Evolutionary conservation across 2,329 filamentous ascomycete species (phyloP).

Genomic region (Stemphylium beticola): DNA sequence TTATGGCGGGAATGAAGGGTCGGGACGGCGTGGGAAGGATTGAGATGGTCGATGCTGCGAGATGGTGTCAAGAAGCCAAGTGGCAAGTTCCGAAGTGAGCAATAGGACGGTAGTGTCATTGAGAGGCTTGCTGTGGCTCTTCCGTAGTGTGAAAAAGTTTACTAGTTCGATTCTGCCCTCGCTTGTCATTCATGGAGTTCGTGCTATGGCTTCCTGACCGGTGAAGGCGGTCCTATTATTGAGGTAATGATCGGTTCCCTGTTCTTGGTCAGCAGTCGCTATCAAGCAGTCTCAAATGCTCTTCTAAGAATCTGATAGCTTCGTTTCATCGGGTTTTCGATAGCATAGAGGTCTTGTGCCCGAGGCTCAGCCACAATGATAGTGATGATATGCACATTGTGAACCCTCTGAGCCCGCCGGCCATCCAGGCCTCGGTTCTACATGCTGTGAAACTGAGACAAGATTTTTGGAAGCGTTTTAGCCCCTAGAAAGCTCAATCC

Average conservation of each 20-base stretch:
- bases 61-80: conserved; percentile 10
- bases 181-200: not conserved
- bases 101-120: not conserved
- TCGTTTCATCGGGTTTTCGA: not conserved
- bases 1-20: conserved; percentile 4
- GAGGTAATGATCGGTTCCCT: not conserved
- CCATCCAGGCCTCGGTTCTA: conserved; percentile 6
- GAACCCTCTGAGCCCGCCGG: not conserved
- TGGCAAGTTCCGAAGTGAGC: conserved; percentile 12
- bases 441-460: conserved; percentile 18
- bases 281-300: not conserved
- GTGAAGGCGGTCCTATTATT: not conserved
- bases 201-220: not conserved
- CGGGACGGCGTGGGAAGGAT: conserved; percentile 13
- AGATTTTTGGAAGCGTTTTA: not conserved
- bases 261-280: not conserved
- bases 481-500: not conserved
- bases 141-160: no score
- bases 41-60: not conserved
- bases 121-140: not conserved
- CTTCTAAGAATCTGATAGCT: not conserved
- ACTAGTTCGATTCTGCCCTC: not conserved
- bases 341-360: not conserved
- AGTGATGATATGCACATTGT: not conserved
- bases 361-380: not conserved